phyloP scores from a whole-genome alignment of 2,329 filamentous ascomycete genomes.

The Aspergillus novofumigatus region DNA sequence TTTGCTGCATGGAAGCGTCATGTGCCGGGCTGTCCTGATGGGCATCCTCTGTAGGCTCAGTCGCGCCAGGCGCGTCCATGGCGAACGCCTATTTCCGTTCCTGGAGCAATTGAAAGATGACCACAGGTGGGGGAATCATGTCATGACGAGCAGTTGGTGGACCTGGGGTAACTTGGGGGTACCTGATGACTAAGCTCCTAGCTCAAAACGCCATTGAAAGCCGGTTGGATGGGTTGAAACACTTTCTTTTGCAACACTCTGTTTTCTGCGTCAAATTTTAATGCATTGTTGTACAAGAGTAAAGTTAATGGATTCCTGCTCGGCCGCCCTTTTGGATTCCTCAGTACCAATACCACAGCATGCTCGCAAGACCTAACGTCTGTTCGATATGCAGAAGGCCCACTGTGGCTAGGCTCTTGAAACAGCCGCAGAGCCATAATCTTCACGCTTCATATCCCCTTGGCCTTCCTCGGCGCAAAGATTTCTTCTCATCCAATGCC shows the following conservation, averaged over 20 bases:
- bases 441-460: conserved; percentile 33
- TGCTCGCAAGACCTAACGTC: conserved; percentile 32
- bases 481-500: conserved; percentile 64
- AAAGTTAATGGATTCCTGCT: not conserved
- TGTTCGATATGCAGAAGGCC: conserved; percentile 31
- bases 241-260: not conserved
- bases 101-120: conserved; percentile 15
- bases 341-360: conserved; percentile 8
- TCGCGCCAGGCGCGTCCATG: conserved; percentile 39
- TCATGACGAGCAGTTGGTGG: conserved; percentile 9
- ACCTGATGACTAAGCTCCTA: not conserved
- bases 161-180: conserved; percentile 12
- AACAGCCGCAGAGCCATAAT: conserved; percentile 31
- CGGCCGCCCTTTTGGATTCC: not conserved
- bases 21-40: conserved; percentile 16
- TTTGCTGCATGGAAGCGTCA: conserved; percentile 15
- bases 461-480: conserved; percentile 49
- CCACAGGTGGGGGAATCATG: conserved; percentile 6
- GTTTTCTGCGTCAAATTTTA: not conserved
- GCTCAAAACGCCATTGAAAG: not conserved
- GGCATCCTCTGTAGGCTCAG: conserved; percentile 21
- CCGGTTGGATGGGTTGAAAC: not conserved
- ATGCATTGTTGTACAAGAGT: not conserved
- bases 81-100: conserved; percentile 25
- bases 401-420: conserved; percentile 18